Percentiles rank a stretch among this genome's conserved stretches.
phyloP scores from a whole-genome alignment of 164 flowering plant species.

The Annona squamosa region DNA sequence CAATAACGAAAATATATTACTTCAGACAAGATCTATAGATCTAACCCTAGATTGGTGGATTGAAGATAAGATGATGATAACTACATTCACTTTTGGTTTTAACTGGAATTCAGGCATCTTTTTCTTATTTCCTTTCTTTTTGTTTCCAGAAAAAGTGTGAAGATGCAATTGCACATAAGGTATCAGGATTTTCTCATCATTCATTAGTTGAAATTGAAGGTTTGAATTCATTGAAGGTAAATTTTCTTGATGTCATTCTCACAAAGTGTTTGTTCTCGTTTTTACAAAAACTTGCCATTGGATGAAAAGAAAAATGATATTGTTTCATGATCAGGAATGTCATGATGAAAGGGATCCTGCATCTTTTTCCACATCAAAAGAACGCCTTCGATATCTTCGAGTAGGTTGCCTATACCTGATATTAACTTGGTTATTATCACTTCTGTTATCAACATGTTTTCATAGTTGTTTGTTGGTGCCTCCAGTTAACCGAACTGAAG shows the following conservation, averaged over 20 bases:
- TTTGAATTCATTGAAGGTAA: constrained; percentile 53
- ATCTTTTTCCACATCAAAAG: constrained; percentile 67
- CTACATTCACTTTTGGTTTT: not conserved
- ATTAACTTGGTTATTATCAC: constrained; percentile 4
- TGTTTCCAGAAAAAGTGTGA: constrained; percentile 41
- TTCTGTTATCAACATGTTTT: constrained; percentile 11
- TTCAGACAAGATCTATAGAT: not conserved
- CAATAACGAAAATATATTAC: not conserved
- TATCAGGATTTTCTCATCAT: constrained; percentile 59
- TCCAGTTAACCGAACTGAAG: constrained; percentile 69
- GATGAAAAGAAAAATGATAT: not conserved
- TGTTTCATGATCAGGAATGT: constrained; percentile 28
- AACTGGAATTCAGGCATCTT: not conserved
- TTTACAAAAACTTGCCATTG: not conserved
- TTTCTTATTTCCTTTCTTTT: constrained; percentile 6
- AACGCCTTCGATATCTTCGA: constrained; percentile 77
- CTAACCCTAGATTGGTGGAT: not conserved
- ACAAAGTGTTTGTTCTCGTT: constrained; percentile 1
- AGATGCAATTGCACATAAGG: constrained; percentile 57
- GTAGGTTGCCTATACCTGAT: constrained; percentile 21
- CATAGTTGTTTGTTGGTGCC: constrained; percentile 3
- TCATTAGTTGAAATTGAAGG: constrained; percentile 40
- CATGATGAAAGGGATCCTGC: constrained; percentile 40
- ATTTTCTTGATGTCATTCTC: constrained; percentile 4
- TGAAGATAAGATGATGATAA: not conserved